These are phyloP conservation scores for Excoecaria cochinchinensis DNA, from an alignment of 345 rosid species.

Conservation along the genomic window DNA sequence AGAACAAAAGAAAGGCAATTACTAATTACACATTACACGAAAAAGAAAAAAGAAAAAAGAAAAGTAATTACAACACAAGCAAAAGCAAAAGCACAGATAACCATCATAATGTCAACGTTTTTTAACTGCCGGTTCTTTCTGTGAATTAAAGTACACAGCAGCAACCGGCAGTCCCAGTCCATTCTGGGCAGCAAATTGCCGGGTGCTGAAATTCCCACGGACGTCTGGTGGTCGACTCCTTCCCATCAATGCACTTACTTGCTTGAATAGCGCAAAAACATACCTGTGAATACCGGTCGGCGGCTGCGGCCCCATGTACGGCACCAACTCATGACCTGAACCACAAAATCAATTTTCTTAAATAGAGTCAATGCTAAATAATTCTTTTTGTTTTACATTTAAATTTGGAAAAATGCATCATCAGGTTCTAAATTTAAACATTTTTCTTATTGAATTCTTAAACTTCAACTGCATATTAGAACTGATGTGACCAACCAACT, in stretches of 20 bases:
- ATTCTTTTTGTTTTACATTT: no score
- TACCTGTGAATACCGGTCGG: constrained; percentile 43
- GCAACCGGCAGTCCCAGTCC: constrained; percentile 41
- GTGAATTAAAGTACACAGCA: constrained; percentile 36
- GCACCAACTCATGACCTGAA: constrained; percentile 29
- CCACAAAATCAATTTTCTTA: no score
- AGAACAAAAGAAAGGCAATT: neutral
- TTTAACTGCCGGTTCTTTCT: constrained; percentile 26
- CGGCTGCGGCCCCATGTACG: constrained; percentile 44
- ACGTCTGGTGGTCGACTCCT: constrained; percentile 19
- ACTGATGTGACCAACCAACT: no score
- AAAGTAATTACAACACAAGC: no score
- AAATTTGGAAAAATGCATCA: no score
- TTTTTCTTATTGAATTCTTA: no score
- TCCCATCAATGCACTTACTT: constrained; percentile 23
- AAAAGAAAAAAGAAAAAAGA: no score
- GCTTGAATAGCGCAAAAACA: constrained; percentile 39
- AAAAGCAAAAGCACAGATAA: neutral
- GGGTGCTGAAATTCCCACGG: constrained; percentile 39
- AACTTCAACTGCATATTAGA: no score
- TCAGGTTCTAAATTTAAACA: no score
- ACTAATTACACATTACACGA: neutral
- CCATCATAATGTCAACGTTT: constrained; percentile 19
- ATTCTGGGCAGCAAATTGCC: constrained; percentile 35
- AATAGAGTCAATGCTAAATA: no score